Evolutionary conservation across 2,329 filamentous ascomycete species (phyloP), one percentile per base, ranked within the genome.

Genomic region (Lachnellula occidentalis): DNA sequence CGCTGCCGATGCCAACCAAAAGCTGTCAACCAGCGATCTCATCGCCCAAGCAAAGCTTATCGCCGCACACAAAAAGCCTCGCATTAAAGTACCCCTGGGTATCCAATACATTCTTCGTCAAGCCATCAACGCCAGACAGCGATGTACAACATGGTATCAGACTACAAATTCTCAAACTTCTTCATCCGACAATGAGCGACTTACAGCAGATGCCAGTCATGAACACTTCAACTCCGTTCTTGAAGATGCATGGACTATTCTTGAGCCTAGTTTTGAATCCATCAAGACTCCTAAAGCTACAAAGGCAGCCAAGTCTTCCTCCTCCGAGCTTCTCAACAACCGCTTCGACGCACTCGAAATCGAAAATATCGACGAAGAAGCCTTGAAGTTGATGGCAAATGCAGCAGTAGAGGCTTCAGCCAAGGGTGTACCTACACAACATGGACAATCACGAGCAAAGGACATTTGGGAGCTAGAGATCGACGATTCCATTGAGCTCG

Each of bases 141-240:
- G 58, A 24, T 59, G 52, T 39, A 48, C 49, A 19, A 46, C 49
- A 36, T 58, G 55, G 55, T 59, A 58, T 37, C n/a, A 48, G 36
- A 39, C 37, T 36, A 50, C 34, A 14, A 50, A 50, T 11, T 27
- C 42, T 6, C 24, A 53, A 4, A 50, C 58, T 24, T 15, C 31
- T 6, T 46, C 45, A 12, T 55, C 47, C 5, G 46, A 50, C 4
- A 19, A 54, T 9, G 48, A 37, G 11, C 2, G 3, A n/a, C 7
- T n/a, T 3, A n/a, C 11, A 4, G 34, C 3, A 37, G 7, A 37
- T 7, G 34, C 34, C 34, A 37, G 42, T 11, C 53, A 51, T 17
- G 41, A 46, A 24, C 34, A 55, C n/a, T 55, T 55, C 17, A 47
- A 50, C 31, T 12, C 19, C 2, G 34, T 55, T 12, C 45, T 55